Base-by-base conservation (phyloP, 2,329 filamentous ascomycete species). In the Colletotrichum sp. region DNA sequence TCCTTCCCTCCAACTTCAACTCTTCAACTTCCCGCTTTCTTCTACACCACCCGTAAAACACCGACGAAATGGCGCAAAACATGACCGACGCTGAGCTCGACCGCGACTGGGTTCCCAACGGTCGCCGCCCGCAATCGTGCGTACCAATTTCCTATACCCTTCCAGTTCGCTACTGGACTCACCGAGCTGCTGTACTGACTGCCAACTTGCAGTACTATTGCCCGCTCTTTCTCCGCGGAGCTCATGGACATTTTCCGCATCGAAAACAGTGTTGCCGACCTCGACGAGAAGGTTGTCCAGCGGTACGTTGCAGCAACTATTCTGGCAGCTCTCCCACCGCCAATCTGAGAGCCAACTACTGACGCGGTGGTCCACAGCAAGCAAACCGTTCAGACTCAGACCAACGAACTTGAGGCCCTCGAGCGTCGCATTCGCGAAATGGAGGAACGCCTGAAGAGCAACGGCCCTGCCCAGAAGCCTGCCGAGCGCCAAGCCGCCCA, bases 231-330 rank as follows among this genome's bases (percentile, higher is more conserved):
- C 86, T 96, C 95, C 75, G 89, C 92, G 60, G 95, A 96, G 84
- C 89, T 98, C 77, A 94, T 96, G 88, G 94, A 95, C 83, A 94
- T 98, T 80, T 98, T 98, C 88, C 94, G 94, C 82, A 93, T 98
- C 82, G 95, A 97, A 80, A 94, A 93, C 84, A 93, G 93, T 80
- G 83, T 97, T 75, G 92, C 93, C 81, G 91, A 94, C 77, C 90
- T 98, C 44, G 92, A 94, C 81, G 90, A 93, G 83, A 92, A 94
- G 79, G 92, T 98, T 76, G 91, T 95, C 83, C 91, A 95, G 85
- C 96, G 96, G 96, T 98, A 88, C 82, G 93, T 86, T 10, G 24
- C n/a, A 32, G 12, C 48, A 15, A 63, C 8, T 15, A 22, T 15
- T 16, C 28, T 36, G 9, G n/a, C 28, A 22, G 18, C 28, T 63